Evolutionary conservation across 1,139 yeast species (phyloP).

Genomic region (Suhomyces taliae): DNA sequence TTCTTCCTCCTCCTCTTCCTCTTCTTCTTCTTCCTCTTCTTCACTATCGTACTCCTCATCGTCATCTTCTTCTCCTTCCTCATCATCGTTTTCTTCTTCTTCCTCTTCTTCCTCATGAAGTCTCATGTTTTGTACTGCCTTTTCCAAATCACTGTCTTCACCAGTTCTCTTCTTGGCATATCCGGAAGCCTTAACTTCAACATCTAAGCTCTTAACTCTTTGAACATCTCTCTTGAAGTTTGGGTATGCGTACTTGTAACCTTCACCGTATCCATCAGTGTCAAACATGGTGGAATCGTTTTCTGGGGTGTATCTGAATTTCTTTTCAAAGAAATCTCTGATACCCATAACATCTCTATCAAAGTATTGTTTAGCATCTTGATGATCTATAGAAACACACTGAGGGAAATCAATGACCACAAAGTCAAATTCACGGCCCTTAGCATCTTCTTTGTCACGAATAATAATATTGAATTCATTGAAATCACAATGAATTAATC

Average conservation of each 20-base stretch:
- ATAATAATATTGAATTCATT: slow-evolving; percentile 95
- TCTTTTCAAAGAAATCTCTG: slow-evolving; percentile 74
- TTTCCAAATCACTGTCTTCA: slow-evolving; percentile 65
- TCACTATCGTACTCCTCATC: slow-evolving; percentile 29
- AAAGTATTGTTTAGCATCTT: slow-evolving; percentile 83
- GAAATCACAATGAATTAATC: slow-evolving; percentile 95
- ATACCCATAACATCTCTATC: slow-evolving; percentile 92
- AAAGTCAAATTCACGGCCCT: slow-evolving; percentile 58
- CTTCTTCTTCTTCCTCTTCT: slow-evolving; percentile 31
- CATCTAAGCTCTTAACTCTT: slow-evolving; percentile 70
- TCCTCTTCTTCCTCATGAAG: slow-evolving; percentile 33
- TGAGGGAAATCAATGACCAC: slow-evolving; percentile 98
- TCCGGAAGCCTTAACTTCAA: slow-evolving; percentile 89
- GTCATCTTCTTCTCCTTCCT: slow-evolving; percentile 24
- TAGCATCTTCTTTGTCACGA: slow-evolving; percentile 56
- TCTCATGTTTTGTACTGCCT: slow-evolving; percentile 70
- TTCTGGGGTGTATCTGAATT: slow-evolving; percentile 70
- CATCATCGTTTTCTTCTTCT: slow-evolving; percentile 33
- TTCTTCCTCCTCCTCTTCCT: slow-evolving; percentile 23
- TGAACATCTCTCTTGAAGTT: slow-evolving; percentile 71
- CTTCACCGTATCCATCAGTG: slow-evolving; percentile 77
- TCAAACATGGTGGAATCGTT: slow-evolving; percentile 68
- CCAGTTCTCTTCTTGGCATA: slow-evolving; percentile 68
- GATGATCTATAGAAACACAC: slow-evolving; percentile 90
- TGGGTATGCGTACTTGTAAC: slow-evolving; percentile 77